phyloP scores from a whole-genome alignment of 2,329 filamentous ascomycete genomes.

The Stachybotrys echinatus region DNA sequence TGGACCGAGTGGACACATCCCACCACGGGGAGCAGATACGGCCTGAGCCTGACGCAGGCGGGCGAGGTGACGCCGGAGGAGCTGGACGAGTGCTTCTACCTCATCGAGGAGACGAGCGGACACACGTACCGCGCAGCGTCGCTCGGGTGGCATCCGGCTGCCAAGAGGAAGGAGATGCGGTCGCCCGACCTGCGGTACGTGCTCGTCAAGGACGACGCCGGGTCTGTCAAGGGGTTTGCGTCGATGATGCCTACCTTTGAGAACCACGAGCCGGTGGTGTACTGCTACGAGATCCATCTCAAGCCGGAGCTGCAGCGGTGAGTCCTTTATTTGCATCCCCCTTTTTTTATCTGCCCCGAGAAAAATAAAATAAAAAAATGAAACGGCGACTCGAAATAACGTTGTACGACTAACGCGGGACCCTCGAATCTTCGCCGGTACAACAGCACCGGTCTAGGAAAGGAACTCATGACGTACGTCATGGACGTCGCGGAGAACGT shows the following conservation, averaged over 20 bases:
- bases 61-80: slow-evolving; percentile 35
- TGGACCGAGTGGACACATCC: slow-evolving; percentile 49
- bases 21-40: slow-evolving; percentile 31
- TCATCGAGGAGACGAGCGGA: slow-evolving; percentile 60
- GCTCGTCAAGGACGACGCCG: slow-evolving; percentile 40
- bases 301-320: slow-evolving; percentile 48
- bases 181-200: slow-evolving; percentile 64
- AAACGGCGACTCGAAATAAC: no score
- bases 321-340: slow-evolving; percentile 11
- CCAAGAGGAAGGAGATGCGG: slow-evolving; percentile 64
- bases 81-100: slow-evolving; percentile 45
- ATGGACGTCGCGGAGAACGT: slow-evolving; percentile 48
- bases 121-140: slow-evolving; percentile 58
- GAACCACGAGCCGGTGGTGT: slow-evolving; percentile 60
- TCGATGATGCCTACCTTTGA: slow-evolving; percentile 72
- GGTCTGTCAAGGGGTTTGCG: slow-evolving; percentile 46
- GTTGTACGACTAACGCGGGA: no score
- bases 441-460: slow-evolving; percentile 57
- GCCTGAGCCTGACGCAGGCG: slow-evolving; percentile 36
- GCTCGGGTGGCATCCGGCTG: slow-evolving; percentile 55
- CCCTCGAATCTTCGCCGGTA: no score
- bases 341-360: no score
- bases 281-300: slow-evolving; percentile 77
- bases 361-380: no score
- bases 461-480: slow-evolving; percentile 51